Conservation (phyloP, 129 eudicot species). For the Ambrosia artemisiifolia region DNA sequence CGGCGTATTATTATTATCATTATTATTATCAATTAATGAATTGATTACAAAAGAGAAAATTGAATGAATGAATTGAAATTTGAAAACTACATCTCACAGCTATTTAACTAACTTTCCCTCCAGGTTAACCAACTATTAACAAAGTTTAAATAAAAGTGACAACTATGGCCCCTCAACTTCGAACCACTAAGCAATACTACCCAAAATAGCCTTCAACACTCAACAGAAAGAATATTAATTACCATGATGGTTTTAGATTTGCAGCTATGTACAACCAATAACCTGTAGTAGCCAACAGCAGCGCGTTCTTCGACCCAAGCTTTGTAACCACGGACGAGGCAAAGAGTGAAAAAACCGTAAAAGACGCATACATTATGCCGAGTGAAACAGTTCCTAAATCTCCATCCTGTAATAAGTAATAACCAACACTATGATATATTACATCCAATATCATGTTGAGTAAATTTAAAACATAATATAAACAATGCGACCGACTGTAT, state of each 20-base stretch:
- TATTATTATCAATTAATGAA: too few species aligned
- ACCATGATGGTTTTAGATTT: conserved; percentile 83
- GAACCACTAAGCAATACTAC: too few species aligned
- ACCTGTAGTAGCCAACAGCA: conserved; percentile 86
- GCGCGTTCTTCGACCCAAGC: conserved; percentile 80
- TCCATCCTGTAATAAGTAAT: conserved; percentile 51
- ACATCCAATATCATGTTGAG: neutral
- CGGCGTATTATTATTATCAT: too few species aligned
- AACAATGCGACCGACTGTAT: conserved; percentile 49
- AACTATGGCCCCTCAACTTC: too few species aligned
- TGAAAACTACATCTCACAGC: too few species aligned
- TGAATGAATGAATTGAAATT: too few species aligned
- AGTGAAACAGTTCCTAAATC: conserved; percentile 90
- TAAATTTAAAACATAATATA: neutral
- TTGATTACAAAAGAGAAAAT: too few species aligned
- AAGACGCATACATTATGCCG: conserved; percentile 88
- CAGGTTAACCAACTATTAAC: too few species aligned
- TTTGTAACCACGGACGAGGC: conserved; percentile 74
- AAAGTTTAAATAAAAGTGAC: too few species aligned
- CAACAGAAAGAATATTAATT: conserved; percentile 5
- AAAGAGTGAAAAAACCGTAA: conserved; percentile 62
- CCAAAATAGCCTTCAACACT: too few species aligned
- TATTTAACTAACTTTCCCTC: too few species aligned
- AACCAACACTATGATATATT: neutral
- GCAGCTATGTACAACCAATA: conserved; percentile 96